phyloP scores from a whole-genome alignment of 148 eudicot species.

The Rhododendron henanense region DNA sequence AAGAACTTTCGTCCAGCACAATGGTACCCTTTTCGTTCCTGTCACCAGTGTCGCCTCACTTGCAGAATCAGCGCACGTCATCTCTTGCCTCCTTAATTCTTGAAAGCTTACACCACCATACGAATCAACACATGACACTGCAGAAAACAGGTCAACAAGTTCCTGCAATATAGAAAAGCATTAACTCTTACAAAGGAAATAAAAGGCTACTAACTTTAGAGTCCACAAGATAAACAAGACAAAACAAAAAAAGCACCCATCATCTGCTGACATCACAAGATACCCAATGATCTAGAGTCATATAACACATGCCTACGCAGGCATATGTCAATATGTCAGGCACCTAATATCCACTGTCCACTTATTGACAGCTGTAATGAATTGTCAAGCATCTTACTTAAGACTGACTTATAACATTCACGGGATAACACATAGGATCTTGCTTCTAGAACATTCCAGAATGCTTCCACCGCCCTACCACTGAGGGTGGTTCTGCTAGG shows the following conservation, averaged over 20 bases:
- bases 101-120: constrained; percentile 25
- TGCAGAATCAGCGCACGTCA: constrained; percentile 17
- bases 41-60: constrained; percentile 22
- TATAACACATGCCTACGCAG: not conserved
- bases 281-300: not conserved
- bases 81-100: constrained; percentile 25
- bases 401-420: not conserved
- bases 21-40: constrained; percentile 22
- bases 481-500: too few species aligned
- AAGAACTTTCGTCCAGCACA: constrained; percentile 15
- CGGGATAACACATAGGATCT: not conserved
- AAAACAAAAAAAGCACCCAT: not conserved
- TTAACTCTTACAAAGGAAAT: not conserved
- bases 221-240: not conserved
- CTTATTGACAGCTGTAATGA: not conserved
- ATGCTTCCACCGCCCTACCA: too few species aligned
- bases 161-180: constrained; percentile 42
- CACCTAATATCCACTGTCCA: not conserved
- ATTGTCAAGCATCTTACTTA: not conserved
- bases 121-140: constrained; percentile 29
- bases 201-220: not conserved
- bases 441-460: too few species aligned
- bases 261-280: not conserved
- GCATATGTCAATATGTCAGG: not conserved
- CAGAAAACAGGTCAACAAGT: constrained; percentile 33